Evolutionary conservation across 2,329 filamentous ascomycete genomes (phyloP), one percentile per base, ranked within the genome.

Genomic region (Cytospora paraplurivora): DNA sequence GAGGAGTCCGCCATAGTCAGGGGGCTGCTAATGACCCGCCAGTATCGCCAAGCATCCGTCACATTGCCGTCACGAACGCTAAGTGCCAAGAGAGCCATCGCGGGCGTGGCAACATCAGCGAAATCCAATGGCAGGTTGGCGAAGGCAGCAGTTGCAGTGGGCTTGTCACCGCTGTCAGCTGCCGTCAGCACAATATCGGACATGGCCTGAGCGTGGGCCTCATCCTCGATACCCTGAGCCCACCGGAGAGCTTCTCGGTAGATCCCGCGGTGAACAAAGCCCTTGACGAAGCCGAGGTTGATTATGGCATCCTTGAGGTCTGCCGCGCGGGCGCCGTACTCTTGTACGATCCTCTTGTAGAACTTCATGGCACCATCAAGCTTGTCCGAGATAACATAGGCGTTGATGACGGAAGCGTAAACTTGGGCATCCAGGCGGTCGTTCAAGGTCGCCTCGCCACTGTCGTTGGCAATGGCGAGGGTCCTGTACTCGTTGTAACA

Each of bases 401-500:
- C 93, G 69, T 92, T 91, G 76, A 98, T 89, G 60, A 99, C 82
- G n/a, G 94, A 85, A 32, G 93, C 92, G 72, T 99, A 98, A 7
- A 98, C 90, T 68, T 92, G 84, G 34, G 88, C 86, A 73, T 98
- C 94, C 55, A 91, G 83, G 57, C 93, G 88, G 67, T 89, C 83
- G 54, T 88, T 81, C 11, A 93, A 79, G 19, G 85, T 85, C 54
- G 88, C 81, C 64, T 87, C 81, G 63, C 93, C 93, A 47, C 84
- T 86, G 74, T 97, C 91, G 73, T 95, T 85, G 47, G 89, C 88
- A 59, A 98, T 86, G n/a, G 94, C 93, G 50, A 97, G 82, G 53
- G 87, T 85, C 72, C 92, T 92, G 82, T 98, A 98, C 76, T 97
- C 92, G 68, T 96, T 94, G 78, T 97, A 99, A 77, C 92, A 93